Conservation (phyloP, 2,329 filamentous ascomycete genomes). For the Chrysoporthe austroafricana region DNA sequence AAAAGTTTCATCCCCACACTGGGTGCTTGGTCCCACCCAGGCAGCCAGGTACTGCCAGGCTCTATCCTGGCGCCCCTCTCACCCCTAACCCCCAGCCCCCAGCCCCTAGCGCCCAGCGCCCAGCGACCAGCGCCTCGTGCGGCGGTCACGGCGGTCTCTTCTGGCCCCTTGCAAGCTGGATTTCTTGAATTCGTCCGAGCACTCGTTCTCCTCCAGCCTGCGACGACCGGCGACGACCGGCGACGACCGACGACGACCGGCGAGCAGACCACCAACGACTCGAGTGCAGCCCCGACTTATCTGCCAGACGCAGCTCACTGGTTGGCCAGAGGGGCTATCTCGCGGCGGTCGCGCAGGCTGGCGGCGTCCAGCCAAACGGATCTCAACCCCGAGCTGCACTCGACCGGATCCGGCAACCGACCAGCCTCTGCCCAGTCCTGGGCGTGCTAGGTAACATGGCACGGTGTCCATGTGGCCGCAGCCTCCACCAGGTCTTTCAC, state of each 20-base stretch:
- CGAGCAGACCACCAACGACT: background rate
- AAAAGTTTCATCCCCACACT: background rate
- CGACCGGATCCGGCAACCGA: constrained; percentile 23
- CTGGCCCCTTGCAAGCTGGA: background rate
- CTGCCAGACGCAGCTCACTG: background rate
- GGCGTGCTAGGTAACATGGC: no score
- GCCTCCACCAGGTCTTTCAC: no score
- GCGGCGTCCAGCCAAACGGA: constrained; percentile 16
- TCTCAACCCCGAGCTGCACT: constrained; percentile 14
- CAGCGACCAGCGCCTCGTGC: no score
- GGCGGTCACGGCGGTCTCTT: no score
- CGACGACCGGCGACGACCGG: no score
- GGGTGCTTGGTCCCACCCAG: background rate
- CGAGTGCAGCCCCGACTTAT: background rate
- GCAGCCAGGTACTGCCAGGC: no score
- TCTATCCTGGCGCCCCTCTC: no score
- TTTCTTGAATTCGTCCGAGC: background rate
- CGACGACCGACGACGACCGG: no score
- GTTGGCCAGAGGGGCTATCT: no score
- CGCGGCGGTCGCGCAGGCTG: background rate
- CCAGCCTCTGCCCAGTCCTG: background rate
- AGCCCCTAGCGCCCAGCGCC: no score
- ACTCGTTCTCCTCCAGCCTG: no score
- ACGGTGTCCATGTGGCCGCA: background rate
- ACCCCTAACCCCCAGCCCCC: background rate